These are phyloP conservation scores for Pichia phayaonensis DNA, from an alignment of 805 yeast species.

Conservation along the genomic window DNA sequence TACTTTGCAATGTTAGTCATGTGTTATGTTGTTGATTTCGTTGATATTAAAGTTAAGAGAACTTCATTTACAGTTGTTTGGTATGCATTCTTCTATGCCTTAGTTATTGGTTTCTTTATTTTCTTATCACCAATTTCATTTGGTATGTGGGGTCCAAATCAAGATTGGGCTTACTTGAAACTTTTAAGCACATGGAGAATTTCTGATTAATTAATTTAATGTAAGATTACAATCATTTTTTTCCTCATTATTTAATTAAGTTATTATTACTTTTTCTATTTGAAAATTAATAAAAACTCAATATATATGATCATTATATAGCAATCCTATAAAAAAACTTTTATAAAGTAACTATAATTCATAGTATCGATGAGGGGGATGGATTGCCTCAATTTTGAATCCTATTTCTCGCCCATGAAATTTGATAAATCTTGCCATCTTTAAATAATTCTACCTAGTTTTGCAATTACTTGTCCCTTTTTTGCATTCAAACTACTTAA, in stretches of 20 bases:
- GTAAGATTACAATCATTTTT: not conserved
- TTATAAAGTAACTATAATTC: not conserved
- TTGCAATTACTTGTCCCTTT: not conserved
- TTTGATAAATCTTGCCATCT: not conserved
- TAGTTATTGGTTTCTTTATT: slow-evolving; percentile 51
- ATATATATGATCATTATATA: not conserved
- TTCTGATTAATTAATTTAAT: not conserved
- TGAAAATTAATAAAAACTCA: not conserved
- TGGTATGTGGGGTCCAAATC: slow-evolving; percentile 64
- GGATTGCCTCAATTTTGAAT: not conserved
- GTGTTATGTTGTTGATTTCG: slow-evolving; percentile 48
- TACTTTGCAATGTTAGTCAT: slow-evolving; percentile 84
- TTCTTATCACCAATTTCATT: slow-evolving; percentile 62
- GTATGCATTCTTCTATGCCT: slow-evolving; percentile 40
- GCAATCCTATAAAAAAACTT: not conserved
- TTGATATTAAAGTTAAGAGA: slow-evolving; percentile 17
- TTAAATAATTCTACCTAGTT: not conserved
- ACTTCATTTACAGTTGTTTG: slow-evolving; percentile 23
- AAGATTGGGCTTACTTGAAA: slow-evolving; percentile 42
- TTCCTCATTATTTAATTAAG: not conserved
- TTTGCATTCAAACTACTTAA: not conserved
- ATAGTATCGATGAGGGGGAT: too few relatives aligned
- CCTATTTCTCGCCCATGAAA: not conserved
- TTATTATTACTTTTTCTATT: not conserved
- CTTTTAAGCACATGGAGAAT: slow-evolving; percentile 52